Conservation (phyloP, 257 asterid species). For the Solanum sitiens region DNA sequence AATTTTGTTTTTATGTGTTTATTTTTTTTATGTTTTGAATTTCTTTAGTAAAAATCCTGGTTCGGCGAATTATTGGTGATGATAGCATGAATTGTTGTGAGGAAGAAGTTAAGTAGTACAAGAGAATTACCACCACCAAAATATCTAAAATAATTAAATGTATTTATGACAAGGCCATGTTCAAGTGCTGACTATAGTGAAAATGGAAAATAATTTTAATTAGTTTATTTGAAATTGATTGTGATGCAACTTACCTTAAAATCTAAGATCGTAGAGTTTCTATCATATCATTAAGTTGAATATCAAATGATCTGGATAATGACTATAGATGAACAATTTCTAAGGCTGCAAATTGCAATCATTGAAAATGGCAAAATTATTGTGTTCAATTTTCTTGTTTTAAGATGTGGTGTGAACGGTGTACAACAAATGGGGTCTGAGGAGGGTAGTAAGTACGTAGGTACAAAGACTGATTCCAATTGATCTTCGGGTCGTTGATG, state of each 20-base stretch:
- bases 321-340: neutral
- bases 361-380: neutral
- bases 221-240: neutral
- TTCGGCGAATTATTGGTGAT: neutral
- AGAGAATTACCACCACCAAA: neutral
- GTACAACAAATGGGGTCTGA: neutral
- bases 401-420: neutral
- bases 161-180: neutral
- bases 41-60: neutral
- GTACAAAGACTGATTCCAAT: neutral
- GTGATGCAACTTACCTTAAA: neutral
- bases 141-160: neutral
- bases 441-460: neutral
- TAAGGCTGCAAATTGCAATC: neutral
- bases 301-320: neutral
- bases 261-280: neutral
- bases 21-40: neutral
- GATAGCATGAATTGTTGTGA: neutral
- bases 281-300: neutral
- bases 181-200: neutral
- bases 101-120: neutral
- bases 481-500: neutral
- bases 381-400: neutral
- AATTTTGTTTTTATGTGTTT: neutral
- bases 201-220: neutral